Base-by-base conservation (phyloP, 345 rosid species). In the rapeseed (Brassica napus) region DNA sequence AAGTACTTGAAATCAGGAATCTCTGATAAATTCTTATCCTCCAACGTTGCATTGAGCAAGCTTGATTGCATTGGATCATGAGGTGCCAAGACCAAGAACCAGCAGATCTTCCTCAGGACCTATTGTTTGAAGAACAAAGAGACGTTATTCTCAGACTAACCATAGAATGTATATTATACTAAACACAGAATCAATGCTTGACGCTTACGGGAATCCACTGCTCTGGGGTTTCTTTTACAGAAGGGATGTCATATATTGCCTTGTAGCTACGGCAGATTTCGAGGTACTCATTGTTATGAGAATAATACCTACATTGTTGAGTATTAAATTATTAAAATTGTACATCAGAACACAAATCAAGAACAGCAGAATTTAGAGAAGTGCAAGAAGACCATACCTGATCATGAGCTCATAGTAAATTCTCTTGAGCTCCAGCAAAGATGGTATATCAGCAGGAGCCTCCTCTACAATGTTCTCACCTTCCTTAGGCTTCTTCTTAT, bases 211-310 rank as follows among this genome's bases (percentile, higher is more conserved):
- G 97, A 77, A 82, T 86, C 97, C 97, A 92, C 42, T 84, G 92
- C 55, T 78, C 87, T 4, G 97, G 87, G 68, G 79, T 84, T 84
- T 89, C 98, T 83, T 80, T 90, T 44, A 96, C 91, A 42, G 94
- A 86, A 16, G 92, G 97, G 72, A 96, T 96, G 84, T 93, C 94
- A 75, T 96, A 96, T 52, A 96, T 96, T 1, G 98, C 81, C 94
- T 90, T 93, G 78, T 96, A 93, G 94, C 95, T 90, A 71, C 97
- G 97, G 70, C 93, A 90, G 63, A 96, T 92, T 82, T 96, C 99
- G 39, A 96, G 87, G 85, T 96, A 96, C 54, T 93, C 98, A 72
- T 90, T 90, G 88, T 84, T 81, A 74, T 93, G 95, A 47, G 93
- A 81, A 78, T 92, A 89, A 63, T 96, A 96, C 92, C 99, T 93